Conservation (phyloP, 129 eudicot species). For the Helianthus tuberosus region DNA sequence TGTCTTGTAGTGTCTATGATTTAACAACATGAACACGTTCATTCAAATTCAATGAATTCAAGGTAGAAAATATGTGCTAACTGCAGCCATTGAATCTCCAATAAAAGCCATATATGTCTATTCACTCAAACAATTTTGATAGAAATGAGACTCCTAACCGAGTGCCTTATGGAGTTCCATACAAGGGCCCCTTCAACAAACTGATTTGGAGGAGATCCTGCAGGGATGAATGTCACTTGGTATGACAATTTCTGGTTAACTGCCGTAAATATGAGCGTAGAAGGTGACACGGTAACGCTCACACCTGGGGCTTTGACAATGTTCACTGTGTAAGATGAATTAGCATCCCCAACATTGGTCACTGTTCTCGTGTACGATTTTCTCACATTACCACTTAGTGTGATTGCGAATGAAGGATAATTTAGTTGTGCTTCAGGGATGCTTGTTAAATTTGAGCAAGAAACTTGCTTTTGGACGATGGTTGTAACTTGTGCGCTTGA, state of each 20-base stretch:
- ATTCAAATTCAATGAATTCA: neutral
- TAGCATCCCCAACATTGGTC: constrained; percentile 58
- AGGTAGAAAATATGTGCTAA: neutral
- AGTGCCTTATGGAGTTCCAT: constrained; percentile 36
- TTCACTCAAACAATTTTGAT: constrained; percentile 25
- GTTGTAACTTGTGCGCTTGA: constrained; percentile 29
- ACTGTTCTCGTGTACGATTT: constrained; percentile 40
- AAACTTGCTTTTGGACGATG: constrained; percentile 34
- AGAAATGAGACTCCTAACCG: constrained; percentile 45
- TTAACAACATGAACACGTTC: neutral
- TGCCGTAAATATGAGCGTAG: constrained; percentile 31
- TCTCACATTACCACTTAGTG: constrained; percentile 18
- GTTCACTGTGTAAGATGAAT: constrained; percentile 34
- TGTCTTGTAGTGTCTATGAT: neutral
- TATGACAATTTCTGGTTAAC: constrained; percentile 44
- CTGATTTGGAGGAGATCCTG: neutral
- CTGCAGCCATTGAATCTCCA: constrained; percentile 16
- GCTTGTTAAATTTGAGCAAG: constrained; percentile 30
- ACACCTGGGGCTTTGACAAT: constrained; percentile 27
- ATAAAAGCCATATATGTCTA: neutral
- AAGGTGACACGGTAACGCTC: constrained; percentile 32
- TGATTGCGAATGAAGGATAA: constrained; percentile 51
- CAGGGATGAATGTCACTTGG: constrained; percentile 25
- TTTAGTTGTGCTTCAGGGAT: constrained; percentile 46
- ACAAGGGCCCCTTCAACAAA: constrained; percentile 31